Conservation (phyloP, 2,329 filamentous ascomycete species). For the Colletotrichum liriopes region DNA sequence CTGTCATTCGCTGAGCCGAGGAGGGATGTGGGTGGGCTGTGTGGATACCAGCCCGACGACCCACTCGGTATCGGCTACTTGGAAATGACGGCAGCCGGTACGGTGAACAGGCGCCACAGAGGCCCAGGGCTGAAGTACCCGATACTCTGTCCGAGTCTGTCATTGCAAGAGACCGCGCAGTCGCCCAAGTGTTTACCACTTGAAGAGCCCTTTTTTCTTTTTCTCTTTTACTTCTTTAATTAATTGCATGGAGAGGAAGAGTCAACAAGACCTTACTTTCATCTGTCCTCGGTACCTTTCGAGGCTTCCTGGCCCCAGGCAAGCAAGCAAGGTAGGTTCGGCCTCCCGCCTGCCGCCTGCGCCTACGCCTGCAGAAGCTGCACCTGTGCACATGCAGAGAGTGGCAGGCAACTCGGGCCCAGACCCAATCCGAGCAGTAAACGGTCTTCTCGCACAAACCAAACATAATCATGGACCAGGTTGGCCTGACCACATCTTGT, state of each 20-base stretch:
- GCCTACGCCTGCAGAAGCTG: slow-evolving; percentile 6
- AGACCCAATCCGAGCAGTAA: slow-evolving; percentile 24
- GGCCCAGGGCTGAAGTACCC: slow-evolving; percentile 6
- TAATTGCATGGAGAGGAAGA: not conserved
- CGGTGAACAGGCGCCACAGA: not conserved
- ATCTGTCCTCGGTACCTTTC: slow-evolving; percentile 10
- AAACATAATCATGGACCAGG: slow-evolving; percentile 9
- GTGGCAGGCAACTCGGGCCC: slow-evolving; percentile 29
- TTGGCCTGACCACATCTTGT: slow-evolving; percentile 21
- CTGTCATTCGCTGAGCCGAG: slow-evolving; percentile 21
- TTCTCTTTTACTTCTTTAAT: too few species aligned
- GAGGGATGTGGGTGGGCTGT: slow-evolving; percentile 16
- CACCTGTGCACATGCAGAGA: slow-evolving; percentile 23
- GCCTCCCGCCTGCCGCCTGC: slow-evolving; percentile 6
- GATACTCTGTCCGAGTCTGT: not conserved
- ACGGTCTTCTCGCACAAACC: slow-evolving; percentile 4
- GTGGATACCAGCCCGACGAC: slow-evolving; percentile 9
- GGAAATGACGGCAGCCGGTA: not conserved
- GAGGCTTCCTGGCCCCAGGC: not conserved
- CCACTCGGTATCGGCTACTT: slow-evolving; percentile 25
- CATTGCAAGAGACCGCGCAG: slow-evolving; percentile 5
- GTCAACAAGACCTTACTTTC: not conserved
- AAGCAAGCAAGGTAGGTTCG: not conserved
- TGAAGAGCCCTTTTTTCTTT: slow-evolving; percentile 4
- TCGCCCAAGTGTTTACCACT: slow-evolving; percentile 13